These are phyloP conservation scores for Podospora pseudopauciseta DNA, from an alignment of 495 filamentous ascomycete genomes.

Conservation along the genomic window DNA sequence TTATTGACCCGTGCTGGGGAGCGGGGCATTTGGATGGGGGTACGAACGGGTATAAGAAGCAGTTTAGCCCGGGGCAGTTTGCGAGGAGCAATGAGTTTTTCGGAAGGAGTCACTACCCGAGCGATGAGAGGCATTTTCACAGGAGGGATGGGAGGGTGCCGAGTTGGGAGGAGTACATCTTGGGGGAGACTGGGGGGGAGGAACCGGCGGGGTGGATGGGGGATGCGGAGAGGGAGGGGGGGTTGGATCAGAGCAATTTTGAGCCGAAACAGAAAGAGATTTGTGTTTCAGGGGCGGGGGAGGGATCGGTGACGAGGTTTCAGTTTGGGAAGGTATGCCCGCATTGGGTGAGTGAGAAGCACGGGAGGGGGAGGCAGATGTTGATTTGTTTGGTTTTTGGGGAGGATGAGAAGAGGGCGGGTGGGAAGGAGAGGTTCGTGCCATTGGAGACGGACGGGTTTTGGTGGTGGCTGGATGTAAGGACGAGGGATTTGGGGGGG, in stretches of 20 bases:
- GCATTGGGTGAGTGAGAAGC: constrained; percentile 69
- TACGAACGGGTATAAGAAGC: constrained; percentile 54
- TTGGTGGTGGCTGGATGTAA: constrained; percentile 73
- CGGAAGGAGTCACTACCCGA: constrained; percentile 73
- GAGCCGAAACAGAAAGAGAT: constrained; percentile 57
- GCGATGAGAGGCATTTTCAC: constrained; percentile 63
- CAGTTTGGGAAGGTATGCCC: constrained; percentile 69
- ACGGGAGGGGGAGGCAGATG: constrained; percentile 60
- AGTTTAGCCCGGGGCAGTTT: constrained; percentile 69
- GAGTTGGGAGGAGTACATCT: constrained; percentile 76
- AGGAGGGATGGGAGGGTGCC: constrained; percentile 48
- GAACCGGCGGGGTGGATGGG: constrained; percentile 52
- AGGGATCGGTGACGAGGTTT: constrained; percentile 57
- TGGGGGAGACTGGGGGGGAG: constrained; percentile 42
- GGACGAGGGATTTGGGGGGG: constrained; percentile 58
- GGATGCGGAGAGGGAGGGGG: constrained; percentile 56
- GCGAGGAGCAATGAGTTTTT: constrained; percentile 80
- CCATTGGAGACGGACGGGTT: constrained; percentile 61
- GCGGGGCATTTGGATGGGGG: constrained; percentile 57
- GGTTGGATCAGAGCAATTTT: constrained; percentile 59
- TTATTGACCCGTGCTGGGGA: constrained; percentile 91
- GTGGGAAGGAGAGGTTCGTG: constrained; percentile 62
- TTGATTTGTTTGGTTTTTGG: constrained; percentile 63
- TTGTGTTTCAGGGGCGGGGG: constrained; percentile 39
- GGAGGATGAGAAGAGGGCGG: constrained; percentile 51